Conservation (phyloP, 2,329 filamentous ascomycete genomes). For the Teratosphaeria nubilosa region DNA sequence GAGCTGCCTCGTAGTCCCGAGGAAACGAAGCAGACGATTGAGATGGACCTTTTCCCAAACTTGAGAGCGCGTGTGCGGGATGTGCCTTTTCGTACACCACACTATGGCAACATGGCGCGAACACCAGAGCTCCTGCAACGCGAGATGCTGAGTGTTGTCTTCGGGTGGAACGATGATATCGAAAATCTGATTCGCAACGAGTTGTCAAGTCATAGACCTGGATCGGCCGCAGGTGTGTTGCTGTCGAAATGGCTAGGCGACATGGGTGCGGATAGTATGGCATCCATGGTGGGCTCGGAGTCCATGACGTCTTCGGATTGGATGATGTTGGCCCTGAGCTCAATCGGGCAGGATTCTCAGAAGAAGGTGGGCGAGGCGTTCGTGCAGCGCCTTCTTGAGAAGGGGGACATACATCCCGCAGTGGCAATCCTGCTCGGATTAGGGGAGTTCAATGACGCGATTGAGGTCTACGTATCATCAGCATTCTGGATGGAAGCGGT, state of each 20-base stretch:
- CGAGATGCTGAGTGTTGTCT: constrained; percentile 89
- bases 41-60: constrained; percentile 76
- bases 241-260: constrained; percentile 90
- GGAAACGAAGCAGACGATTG: constrained; percentile 45
- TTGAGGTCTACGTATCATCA: constrained; percentile 91
- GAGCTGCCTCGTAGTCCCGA: constrained; percentile 72
- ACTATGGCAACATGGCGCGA: constrained; percentile 34
- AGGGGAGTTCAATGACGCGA: constrained; percentile 85
- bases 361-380: constrained; percentile 87
- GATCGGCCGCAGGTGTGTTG: constrained; percentile 69
- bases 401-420: constrained; percentile 81
- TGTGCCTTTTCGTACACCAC: constrained; percentile 66
- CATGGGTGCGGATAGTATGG: constrained; percentile 69
- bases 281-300: constrained; percentile 61
- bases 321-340: constrained; percentile 89
- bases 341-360: constrained; percentile 66
- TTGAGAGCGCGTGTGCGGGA: constrained; percentile 72
- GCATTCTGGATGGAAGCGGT: constrained; percentile 88
- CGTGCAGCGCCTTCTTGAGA: constrained; percentile 79
- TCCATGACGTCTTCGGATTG: constrained; percentile 91
- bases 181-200: constrained; percentile 77
- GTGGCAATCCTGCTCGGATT: constrained; percentile 88
- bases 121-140: constrained; percentile 64
- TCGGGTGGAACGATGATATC: constrained; percentile 86
- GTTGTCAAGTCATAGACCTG: constrained; percentile 59